Evolutionary conservation across 2,329 filamentous ascomycete species (phyloP).

Genomic region (Talaromyces piceae): DNA sequence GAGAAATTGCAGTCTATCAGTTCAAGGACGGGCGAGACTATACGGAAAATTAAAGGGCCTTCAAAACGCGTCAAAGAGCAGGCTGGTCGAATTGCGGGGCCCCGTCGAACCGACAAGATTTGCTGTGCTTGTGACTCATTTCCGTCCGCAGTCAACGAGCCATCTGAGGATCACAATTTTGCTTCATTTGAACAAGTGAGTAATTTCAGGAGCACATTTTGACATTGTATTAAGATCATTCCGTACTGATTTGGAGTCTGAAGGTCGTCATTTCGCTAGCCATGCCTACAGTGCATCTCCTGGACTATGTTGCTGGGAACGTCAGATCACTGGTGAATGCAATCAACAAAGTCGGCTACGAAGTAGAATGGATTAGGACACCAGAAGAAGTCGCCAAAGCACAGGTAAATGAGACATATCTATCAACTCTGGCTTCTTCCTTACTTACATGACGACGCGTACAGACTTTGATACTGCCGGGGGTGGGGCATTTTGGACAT

Average conservation of each 20-base stretch:
- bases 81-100: not conserved
- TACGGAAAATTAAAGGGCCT: not conserved
- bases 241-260: no score
- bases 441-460: slow-evolving; percentile 7
- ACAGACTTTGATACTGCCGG: slow-evolving; percentile 88
- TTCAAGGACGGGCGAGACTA: not conserved
- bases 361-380: slow-evolving; percentile 82
- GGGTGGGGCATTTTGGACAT: slow-evolving; percentile 96
- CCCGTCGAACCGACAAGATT: not conserved
- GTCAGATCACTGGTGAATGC: slow-evolving; percentile 94
- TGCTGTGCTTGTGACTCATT: slow-evolving; percentile 9
- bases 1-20: not conserved
- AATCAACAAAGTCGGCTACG: slow-evolving; percentile 89
- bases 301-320: slow-evolving; percentile 93
- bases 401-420: slow-evolving; percentile 54
- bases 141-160: not conserved
- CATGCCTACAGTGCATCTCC: slow-evolving; percentile 45
- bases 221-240: no score
- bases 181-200: not conserved
- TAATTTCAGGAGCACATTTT: not conserved
- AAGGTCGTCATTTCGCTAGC: not conserved
- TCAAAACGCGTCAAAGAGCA: not conserved
- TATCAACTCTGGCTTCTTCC: not conserved
- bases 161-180: not conserved
- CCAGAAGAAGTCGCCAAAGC: slow-evolving; percentile 79